A percentile compares a stretch with the other conserved stretches of the same genome.
phyloP scores from a whole-genome alignment of 805 yeast species.

The Cyberlindnera xishuangbannaensis region DNA sequence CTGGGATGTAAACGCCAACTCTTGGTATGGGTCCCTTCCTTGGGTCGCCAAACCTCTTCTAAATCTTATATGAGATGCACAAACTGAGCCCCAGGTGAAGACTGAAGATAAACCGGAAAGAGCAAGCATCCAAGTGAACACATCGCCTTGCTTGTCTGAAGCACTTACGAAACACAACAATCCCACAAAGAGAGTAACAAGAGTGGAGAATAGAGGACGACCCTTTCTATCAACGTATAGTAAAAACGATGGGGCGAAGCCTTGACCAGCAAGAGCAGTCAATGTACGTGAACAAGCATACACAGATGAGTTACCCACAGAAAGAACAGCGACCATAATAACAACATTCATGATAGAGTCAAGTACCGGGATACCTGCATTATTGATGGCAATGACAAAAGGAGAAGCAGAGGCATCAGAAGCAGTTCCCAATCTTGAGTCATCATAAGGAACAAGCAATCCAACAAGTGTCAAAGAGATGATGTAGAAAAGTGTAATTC shows the following conservation, averaged over 20 bases:
- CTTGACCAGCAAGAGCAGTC: conserved; percentile 45
- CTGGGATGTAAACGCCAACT: conserved; percentile 61
- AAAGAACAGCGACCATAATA: conserved; percentile 51
- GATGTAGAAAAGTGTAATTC: conserved; percentile 67
- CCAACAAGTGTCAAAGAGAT: conserved; percentile 51
- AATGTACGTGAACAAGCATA: conserved; percentile 52
- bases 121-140: conserved; percentile 70
- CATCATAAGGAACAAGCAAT: conserved; percentile 65
- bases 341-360: conserved; percentile 59
- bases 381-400: conserved; percentile 63
- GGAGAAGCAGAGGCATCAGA: conserved; percentile 71
- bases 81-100: conserved; percentile 73
- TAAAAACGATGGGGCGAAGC: conserved; percentile 43
- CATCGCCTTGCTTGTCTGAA: conserved; percentile 44
- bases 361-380: conserved; percentile 54
- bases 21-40: conserved; percentile 61
- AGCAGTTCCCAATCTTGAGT: conserved; percentile 37
- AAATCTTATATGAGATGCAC: conserved; percentile 61
- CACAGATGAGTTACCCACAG: conserved; percentile 30
- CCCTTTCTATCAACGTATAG: conserved; percentile 44
- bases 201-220: conserved; percentile 47
- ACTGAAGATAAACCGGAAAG: conserved; percentile 68
- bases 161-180: conserved; percentile 57
- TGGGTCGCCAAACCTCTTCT: conserved; percentile 51
- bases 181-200: conserved; percentile 42